These are phyloP conservation scores for Mycosphaerella arachidis DNA, from an alignment of 2,329 filamentous ascomycete genomes.

Conservation along the genomic window DNA sequence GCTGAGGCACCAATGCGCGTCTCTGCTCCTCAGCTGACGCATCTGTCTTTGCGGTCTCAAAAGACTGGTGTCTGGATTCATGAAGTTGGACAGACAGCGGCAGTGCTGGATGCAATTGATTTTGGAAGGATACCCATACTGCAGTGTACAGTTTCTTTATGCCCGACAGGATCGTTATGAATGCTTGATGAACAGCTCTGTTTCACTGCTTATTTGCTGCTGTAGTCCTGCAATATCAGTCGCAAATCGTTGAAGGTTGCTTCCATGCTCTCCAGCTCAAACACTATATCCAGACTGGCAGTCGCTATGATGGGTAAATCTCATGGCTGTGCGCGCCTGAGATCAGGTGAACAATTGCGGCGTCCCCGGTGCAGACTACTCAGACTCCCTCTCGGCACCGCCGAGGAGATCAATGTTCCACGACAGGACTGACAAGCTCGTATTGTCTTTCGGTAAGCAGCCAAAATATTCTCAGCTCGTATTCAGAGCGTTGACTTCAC, in stretches of 20 bases:
- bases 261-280: not conserved
- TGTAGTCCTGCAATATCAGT: not conserved
- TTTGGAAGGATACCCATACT: not conserved
- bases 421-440: not conserved
- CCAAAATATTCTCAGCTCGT: not conserved
- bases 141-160: not conserved
- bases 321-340: not conserved
- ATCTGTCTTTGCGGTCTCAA: not conserved
- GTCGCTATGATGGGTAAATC: not conserved
- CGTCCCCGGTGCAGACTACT: not conserved
- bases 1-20: not conserved
- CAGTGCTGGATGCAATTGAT: not conserved
- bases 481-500: not conserved
- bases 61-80: not conserved
- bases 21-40: not conserved
- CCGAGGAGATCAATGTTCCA: not conserved
- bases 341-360: not conserved
- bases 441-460: not conserved
- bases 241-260: not conserved
- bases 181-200: not conserved
- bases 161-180: not conserved
- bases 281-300: not conserved
- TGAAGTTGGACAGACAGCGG: not conserved
- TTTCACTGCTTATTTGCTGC: not conserved
- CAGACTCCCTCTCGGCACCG: not conserved